Evolutionary conservation across 2,329 filamentous ascomycete species (phyloP).

Genomic region (Aspergillus thermomutatus): DNA sequence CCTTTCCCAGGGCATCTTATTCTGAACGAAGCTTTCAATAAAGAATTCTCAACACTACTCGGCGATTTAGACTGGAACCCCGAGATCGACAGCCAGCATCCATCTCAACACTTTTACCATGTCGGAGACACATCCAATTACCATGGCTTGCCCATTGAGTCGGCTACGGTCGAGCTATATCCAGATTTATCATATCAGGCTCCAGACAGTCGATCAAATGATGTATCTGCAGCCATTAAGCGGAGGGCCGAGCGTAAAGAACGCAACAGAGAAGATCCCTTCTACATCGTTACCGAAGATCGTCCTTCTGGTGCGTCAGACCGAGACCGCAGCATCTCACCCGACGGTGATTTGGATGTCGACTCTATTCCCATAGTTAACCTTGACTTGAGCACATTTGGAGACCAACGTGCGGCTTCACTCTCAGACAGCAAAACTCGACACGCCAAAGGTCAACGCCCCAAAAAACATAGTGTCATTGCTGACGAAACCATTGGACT

Average conservation of each 20-base stretch:
- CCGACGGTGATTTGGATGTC: conserved; percentile 79
- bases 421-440: conserved; percentile 19
- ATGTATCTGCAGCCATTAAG: conserved; percentile 69
- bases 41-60: conserved; percentile 66
- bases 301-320: conserved; percentile 54
- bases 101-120: conserved; percentile 40
- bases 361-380: conserved; percentile 96
- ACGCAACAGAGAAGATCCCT: conserved; percentile 87
- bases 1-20: conserved; percentile 73
- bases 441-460: conserved; percentile 39
- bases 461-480: conserved; percentile 64
- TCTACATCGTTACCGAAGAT: conserved; percentile 70
- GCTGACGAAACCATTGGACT: conserved; percentile 68
- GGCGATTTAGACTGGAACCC: conserved; percentile 49
- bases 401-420: conserved; percentile 11
- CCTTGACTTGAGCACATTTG: conserved; percentile 66
- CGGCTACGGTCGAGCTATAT: conserved; percentile 17
- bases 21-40: conserved; percentile 77
- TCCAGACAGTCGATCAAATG: conserved; percentile 50
- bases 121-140: conserved; percentile 23
- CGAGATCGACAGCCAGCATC: conserved; percentile 46
- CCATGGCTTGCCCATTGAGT: conserved; percentile 20
- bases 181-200: conserved; percentile 36
- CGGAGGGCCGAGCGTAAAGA: conserved; percentile 74
- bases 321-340: conserved; percentile 66